phyloP scores from a whole-genome alignment of 2,329 filamentous ascomycete species.

The Cladosporium sp. region DNA sequence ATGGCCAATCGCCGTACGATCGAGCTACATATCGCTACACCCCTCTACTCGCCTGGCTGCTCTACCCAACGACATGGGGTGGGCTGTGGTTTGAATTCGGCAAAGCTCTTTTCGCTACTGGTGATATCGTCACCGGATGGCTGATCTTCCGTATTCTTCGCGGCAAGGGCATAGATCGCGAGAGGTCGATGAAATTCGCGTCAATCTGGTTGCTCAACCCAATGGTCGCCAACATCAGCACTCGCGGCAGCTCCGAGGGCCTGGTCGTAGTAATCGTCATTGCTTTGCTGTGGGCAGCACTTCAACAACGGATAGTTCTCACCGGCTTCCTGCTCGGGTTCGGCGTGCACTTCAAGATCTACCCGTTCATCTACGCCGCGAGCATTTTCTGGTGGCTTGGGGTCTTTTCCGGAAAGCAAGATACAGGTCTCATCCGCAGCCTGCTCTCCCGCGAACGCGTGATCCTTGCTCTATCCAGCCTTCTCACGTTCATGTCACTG shows the following conservation, averaged over 20 bases:
- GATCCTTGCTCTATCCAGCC: constrained; percentile 58
- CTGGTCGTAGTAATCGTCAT: constrained; percentile 81
- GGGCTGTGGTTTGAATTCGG: constrained; percentile 72
- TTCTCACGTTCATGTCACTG: constrained; percentile 67
- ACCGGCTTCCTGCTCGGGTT: constrained; percentile 76
- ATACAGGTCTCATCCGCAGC: constrained; percentile 1
- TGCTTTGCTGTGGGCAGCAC: constrained; percentile 76
- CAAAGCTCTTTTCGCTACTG: constrained; percentile 78
- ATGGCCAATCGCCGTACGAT: constrained; percentile 71
- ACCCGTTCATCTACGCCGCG: constrained; percentile 91
- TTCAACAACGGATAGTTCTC: constrained; percentile 57
- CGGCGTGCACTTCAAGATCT: constrained; percentile 96
- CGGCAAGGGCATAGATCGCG: constrained; percentile 41
- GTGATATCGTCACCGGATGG: constrained; percentile 82
- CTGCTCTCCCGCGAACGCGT: constrained; percentile 41
- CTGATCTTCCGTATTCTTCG: constrained; percentile 59
- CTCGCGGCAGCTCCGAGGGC: constrained; percentile 89
- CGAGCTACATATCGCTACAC: constrained; percentile 97
- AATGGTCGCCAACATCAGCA: constrained; percentile 97
- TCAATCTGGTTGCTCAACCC: constrained; percentile 93
- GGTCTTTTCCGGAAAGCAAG: constrained; percentile 33
- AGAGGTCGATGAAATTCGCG: constrained; percentile 68
- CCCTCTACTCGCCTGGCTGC: constrained; percentile 84
- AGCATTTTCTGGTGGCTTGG: constrained; percentile 80
- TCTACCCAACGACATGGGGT: constrained; percentile 70